Evolutionary conservation across 2,329 filamentous ascomycete genomes (phyloP), one percentile per base, ranked within the genome.

Genomic region (Ophiostoma triangulosporum): DNA sequence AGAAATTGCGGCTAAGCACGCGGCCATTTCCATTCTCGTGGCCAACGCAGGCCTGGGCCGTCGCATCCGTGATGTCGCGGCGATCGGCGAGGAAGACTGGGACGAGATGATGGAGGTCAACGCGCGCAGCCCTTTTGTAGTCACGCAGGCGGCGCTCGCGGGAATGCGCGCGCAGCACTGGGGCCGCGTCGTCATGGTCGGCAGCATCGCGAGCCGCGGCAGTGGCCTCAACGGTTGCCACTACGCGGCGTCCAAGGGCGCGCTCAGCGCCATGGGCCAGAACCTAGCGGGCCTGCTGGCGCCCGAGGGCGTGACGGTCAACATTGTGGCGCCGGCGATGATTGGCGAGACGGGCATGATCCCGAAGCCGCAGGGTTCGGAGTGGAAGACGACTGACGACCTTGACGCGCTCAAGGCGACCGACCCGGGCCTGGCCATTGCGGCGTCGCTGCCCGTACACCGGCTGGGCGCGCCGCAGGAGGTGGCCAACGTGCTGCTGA

Each of bases 21-120:
- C 26, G 14, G 20, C 80, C 54, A 74, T 83, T 26, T 66, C 72
- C 52, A 83, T 86, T 22, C 68, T 86, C 3, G 64, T 86, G 26
- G 77, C 76, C 9, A 86, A 86, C 60, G 83, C 83, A 1, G 82
- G 81, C 0, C 74, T 82, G 58, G 81, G 81, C 38, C 80, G 80
- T 61, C 71, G 80, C n/a, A 75, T 81, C 54, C 66, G 67, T 3
- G 64, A 69, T 48, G 71, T 80, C 48, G 69, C 73, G 61, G 80
- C 83, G 55, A 83, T 84, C 56, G 70, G 73, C 6, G 63, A 83
- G 24, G 77, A 80, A 51, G 80, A 84, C 62, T 84, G 81, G 62
- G 80, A 84, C 61, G 69, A 77, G 60, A 83, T 77, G 4, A 66
- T 83, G 48, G 75, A 72, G 54, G 72, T 84, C 54, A 85, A 84